Evolutionary conservation across 805 yeast species (phyloP), one percentile per base, ranked within the genome.

Genomic region (Candida argentea): DNA sequence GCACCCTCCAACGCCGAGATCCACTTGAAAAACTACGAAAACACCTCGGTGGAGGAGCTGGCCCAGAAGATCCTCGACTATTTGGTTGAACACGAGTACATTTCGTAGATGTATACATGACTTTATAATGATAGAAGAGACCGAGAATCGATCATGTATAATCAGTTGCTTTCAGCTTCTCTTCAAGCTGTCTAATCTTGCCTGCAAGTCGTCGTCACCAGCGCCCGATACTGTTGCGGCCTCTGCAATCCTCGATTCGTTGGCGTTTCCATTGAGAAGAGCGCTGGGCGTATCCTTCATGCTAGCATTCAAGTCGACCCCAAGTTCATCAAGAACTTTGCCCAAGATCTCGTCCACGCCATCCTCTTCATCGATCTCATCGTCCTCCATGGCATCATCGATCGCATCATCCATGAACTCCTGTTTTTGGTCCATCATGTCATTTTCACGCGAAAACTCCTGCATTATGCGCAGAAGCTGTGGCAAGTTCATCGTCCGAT

Each of bases 391-490:
- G 12, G 91, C 82, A 51, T 89, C 95, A 49, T 91, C 99, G 43
- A 91, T 79, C 12, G 95, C 93, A 50, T 91, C 98, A 50, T 91
- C 98, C 81, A 91, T 91, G 73, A 93, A 84, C 52, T 93, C 99
- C 54, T 93, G 97, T 46, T 94, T 78, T 58, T 91, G 98, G 53
- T 89, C 96, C 97, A 91, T 91, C 43, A 93, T 61, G 49, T 93
- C 98, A 54, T 82, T 84, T 47, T 89, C 94, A 44, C 73, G 76
- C 46, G 91, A 94, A 53, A 91, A 91, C 44, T 91, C 97, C 81
- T 84, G 87, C 3, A 96, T 85, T 13, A 91, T 91, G 36, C 79
- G 70, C 32, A 84, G 79, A 35, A 91, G 60, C 41, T 83, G 93
- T 1, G 95, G 95, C 37, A 91, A 57, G 47, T 93, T 91, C 93